These are phyloP conservation scores for Aspergillus pseudoglaucus DNA, from an alignment of 2,329 filamentous ascomycete genomes.

Conservation along the genomic window DNA sequence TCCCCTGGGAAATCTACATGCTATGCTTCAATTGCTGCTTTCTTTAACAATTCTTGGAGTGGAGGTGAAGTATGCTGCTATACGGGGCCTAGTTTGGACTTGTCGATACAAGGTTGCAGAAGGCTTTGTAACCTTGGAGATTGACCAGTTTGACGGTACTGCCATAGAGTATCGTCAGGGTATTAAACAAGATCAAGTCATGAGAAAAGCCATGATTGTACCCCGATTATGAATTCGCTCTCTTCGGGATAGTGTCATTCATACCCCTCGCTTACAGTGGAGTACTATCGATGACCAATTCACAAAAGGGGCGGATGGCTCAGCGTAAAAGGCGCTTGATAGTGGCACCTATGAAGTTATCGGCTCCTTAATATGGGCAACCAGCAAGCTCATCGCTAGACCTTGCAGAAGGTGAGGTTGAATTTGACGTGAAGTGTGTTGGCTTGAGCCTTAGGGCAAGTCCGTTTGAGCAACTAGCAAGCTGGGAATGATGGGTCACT, in stretches of 20 bases:
- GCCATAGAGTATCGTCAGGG: neutral
- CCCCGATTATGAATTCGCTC: neutral
- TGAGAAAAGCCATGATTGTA: neutral
- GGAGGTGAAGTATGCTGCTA: no score
- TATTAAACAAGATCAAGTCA: constrained; percentile 4
- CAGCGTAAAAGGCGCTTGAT: neutral
- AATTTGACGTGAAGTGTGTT: constrained; percentile 9
- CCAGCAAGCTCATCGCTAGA: neutral
- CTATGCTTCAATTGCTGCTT: no score
- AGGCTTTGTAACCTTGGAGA: constrained; percentile 9
- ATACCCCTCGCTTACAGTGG: neutral
- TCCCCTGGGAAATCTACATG: no score
- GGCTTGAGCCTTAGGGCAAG: constrained; percentile 11
- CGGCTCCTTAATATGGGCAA: neutral
- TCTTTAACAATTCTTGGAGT: no score
- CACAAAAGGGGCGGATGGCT: no score
- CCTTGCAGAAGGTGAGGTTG: constrained; percentile 2
- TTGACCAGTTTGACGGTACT: neutral
- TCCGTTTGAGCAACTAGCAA: neutral
- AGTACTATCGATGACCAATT: no score
- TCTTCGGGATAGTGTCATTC: constrained; percentile 1
- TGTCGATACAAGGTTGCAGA: constrained; percentile 5
- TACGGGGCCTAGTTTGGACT: constrained; percentile 6
- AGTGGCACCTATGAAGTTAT: neutral
- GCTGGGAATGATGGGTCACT: neutral